Evolutionary conservation across 176 grass and related monocot genomes (phyloP), one percentile per base, ranked within the genome.

Genomic region (Aegilops umbellulata): DNA sequence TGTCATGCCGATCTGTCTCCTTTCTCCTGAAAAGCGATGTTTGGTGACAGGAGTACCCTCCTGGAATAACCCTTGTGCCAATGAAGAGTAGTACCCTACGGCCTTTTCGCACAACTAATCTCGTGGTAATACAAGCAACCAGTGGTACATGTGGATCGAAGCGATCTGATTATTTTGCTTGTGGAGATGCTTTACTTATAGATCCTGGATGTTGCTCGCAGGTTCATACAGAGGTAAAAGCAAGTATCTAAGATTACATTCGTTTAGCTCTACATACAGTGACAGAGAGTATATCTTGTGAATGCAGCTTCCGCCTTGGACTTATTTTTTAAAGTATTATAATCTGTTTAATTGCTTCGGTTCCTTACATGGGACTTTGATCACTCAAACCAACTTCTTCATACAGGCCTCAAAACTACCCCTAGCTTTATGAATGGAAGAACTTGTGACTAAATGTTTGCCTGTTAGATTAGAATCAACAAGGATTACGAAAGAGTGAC

Each of bases 171-270:
- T 77, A 41, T 84, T 73, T 91, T 87, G 67, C 86, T 89, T 87
- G 80, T 80, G 91, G 75, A 8, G 90, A 94, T 74, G 88, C 92
- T 79, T 65, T 98, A 74, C 73, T 98, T 46, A 87, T 98, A 80
- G 95, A 98, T 94, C 96, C 97, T 80, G 97, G 97, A 81, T 98
- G 97, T 72, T 87, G 82, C 64, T 85, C 94, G 47, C 86, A 94
- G 23, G 81, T 94, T 77, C 86, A 98, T 85, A 41, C 17, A 78
- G 85, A 92, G 87, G 97, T 95, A 88, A 87, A 74, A 61, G 16
- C 58, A 78, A 80, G 8, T 34, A 75, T 69, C 19, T 86, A 57
- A 16, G 36, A 62, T 74, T 65, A 7, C 80, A 31, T 62, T 69
- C 6, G 58, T 76, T 77, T 25, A 30, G 47, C 20, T n/a, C 11